These are phyloP conservation scores for Dactylonectria estremocensis DNA, from an alignment of 2,329 filamentous ascomycete species.

Conservation along the genomic window DNA sequence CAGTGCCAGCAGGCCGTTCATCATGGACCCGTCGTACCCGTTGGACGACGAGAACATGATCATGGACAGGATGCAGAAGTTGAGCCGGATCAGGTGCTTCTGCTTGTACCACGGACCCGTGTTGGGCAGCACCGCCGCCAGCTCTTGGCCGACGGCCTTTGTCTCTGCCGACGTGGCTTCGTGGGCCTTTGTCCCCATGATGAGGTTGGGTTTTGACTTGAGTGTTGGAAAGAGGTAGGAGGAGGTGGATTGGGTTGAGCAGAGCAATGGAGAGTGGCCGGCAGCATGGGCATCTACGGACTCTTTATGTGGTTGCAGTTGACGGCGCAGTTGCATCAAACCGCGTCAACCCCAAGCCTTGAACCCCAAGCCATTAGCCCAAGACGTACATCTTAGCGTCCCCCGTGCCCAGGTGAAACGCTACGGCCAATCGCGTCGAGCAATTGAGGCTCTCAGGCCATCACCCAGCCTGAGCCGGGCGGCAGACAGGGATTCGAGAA, in stretches of 20 bases:
- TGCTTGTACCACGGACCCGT: constrained; percentile 18
- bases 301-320: neutral
- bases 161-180: constrained; percentile 4
- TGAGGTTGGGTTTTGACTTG: neutral
- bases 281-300: neutral
- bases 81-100: constrained; percentile 5
- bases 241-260: neutral
- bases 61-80: constrained; percentile 46
- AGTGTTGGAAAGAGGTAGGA: neutral
- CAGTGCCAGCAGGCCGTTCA: constrained; percentile 56
- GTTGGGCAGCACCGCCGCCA: constrained; percentile 12
- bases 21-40: constrained; percentile 54
- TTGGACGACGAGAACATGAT: constrained; percentile 48
- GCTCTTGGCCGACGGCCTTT: constrained; percentile 12
- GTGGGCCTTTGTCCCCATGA: constrained; percentile 11
- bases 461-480: too few species aligned
- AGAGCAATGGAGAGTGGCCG: neutral
- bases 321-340: neutral
- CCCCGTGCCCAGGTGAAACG: too few species aligned
- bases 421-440: too few species aligned
- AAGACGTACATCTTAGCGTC: too few species aligned
- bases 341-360: neutral
- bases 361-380: too few species aligned
- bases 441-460: too few species aligned
- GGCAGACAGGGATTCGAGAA: too few species aligned